These are phyloP conservation scores for Corrigiola litoralis DNA, from an alignment of 179 eudicot species.

Conservation along the genomic window DNA sequence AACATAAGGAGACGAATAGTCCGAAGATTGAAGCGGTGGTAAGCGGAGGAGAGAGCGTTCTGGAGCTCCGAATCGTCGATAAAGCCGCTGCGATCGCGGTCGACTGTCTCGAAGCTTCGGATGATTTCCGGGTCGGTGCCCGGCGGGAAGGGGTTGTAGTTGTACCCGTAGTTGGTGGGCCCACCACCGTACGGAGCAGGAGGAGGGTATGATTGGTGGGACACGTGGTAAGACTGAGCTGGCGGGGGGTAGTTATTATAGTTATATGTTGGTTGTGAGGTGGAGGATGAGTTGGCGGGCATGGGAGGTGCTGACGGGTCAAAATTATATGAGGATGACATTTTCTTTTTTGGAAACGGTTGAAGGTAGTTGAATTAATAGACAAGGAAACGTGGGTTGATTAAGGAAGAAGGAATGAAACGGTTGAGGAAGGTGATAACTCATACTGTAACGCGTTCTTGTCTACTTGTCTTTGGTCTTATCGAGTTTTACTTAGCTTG, in stretches of 20 bases:
- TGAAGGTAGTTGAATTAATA: neutral
- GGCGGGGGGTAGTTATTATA: constrained; percentile 15
- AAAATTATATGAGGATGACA: constrained; percentile 24
- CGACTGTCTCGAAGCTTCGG: constrained; percentile 71
- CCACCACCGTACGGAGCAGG: constrained; percentile 9
- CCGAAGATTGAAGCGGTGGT: constrained; percentile 50
- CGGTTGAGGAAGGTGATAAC: neutral
- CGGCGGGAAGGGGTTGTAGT: constrained; percentile 43
- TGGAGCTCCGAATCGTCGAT: constrained; percentile 63
- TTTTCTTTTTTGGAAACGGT: neutral
- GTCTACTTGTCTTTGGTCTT: neutral
- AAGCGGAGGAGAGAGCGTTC: constrained; percentile 46
- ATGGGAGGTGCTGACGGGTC: constrained; percentile 56
- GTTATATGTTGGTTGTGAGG: neutral
- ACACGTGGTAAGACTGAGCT: constrained; percentile 14
- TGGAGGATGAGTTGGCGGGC: constrained; percentile 31
- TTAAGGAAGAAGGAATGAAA: neutral
- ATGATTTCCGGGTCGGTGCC: constrained; percentile 71
- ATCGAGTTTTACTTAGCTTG: neutral
- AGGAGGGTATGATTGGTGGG: constrained; percentile 5
- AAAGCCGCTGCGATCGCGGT: constrained; percentile 60
- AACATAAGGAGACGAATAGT: constrained; percentile 66
- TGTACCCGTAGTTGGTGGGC: constrained; percentile 18
- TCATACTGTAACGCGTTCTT: neutral
- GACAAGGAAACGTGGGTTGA: neutral